Evolutionary conservation across 2,329 filamentous ascomycete genomes (phyloP).

Genomic region (Neofusicoccum cordaticola): DNA sequence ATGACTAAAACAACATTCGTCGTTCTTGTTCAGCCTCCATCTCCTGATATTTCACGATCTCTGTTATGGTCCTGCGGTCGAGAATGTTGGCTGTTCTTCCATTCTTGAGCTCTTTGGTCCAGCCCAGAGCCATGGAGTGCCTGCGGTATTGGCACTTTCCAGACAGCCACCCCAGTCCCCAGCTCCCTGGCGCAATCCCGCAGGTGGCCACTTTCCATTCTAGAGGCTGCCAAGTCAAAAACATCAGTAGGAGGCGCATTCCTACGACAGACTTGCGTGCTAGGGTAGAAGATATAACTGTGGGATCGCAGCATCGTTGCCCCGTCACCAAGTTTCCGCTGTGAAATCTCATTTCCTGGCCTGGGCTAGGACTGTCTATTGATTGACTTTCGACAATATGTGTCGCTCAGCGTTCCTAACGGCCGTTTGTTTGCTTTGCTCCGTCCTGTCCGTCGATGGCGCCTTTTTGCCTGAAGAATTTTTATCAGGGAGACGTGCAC

Average conservation of each 20-base stretch:
- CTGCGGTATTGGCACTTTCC: neutral
- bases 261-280: neutral
- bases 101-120: neutral
- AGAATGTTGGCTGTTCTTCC: neutral
- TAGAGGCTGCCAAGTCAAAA: neutral
- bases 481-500: neutral
- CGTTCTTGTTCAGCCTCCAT: neutral
- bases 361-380: neutral
- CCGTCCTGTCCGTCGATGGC: neutral
- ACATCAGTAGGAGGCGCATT: neutral
- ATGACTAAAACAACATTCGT: neutral
- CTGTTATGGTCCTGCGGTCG: neutral
- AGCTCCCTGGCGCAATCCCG: too few relatives aligned
- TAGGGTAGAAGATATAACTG: neutral
- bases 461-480: slow-evolving; percentile 2
- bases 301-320: neutral
- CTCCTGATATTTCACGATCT: neutral
- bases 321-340: slow-evolving; percentile 13
- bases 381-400: neutral
- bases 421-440: neutral
- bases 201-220: neutral
- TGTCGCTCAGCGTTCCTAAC: neutral
- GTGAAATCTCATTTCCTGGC: slow-evolving; percentile 8
- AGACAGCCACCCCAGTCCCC: neutral
- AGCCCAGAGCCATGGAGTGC: neutral